phyloP scores from a whole-genome alignment of 495 filamentous ascomycete species.

The Aspergillus haitiensis region DNA sequence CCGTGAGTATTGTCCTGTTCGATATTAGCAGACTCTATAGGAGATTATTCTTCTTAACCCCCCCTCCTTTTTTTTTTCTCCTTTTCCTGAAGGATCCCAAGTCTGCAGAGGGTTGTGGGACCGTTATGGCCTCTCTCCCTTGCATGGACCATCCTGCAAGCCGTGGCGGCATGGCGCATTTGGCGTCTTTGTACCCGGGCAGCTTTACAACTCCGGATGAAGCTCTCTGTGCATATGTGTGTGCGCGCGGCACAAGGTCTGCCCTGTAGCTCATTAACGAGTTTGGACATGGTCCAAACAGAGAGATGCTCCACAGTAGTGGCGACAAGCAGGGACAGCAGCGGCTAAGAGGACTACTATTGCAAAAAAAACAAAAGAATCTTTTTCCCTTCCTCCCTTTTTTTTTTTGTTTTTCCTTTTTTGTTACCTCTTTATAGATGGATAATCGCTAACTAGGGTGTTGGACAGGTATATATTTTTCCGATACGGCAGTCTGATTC shows the following conservation, averaged over 20 bases:
- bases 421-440: background rate
- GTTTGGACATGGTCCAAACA: background rate
- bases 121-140: conserved; percentile 8
- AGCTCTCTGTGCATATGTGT: background rate
- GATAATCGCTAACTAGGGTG: conserved; percentile 8
- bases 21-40: background rate
- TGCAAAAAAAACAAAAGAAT: too few relatives aligned
- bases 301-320: background rate
- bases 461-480: conserved; percentile 60
- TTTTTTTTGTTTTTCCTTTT: background rate
- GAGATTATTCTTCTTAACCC: background rate
- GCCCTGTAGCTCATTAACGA: too few relatives aligned
- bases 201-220: conserved; percentile 7
- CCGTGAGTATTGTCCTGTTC: conserved; percentile 48
- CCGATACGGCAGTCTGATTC: conserved; percentile 56
- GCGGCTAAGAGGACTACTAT: too few relatives aligned
- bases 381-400: too few relatives aligned
- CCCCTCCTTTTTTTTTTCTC: background rate
- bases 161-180: conserved; percentile 17
- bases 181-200: conserved; percentile 12
- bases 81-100: conserved; percentile 6
- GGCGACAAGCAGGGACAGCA: background rate
- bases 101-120: conserved; percentile 14
- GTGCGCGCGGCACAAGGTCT: too few relatives aligned
- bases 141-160: conserved; percentile 21